Percentiles rank a stretch among this genome's conserved stretches.
Conservation (phyloP, 2,329 filamentous ascomycete genomes). For the Aspergillus spinulosporus region DNA sequence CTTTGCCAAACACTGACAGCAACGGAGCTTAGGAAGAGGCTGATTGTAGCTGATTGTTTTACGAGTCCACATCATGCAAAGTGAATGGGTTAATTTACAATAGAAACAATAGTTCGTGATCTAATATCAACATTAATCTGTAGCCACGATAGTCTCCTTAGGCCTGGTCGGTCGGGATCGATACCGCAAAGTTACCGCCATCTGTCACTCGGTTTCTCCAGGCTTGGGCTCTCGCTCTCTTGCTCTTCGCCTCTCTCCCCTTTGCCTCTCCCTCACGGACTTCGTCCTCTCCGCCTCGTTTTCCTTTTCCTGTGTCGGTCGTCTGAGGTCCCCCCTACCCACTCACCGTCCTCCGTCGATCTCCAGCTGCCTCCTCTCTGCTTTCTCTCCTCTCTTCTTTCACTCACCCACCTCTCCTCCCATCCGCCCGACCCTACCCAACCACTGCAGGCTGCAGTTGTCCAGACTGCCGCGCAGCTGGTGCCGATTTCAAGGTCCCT, state of each 20-base stretch:
- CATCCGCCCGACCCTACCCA: slow-evolving; percentile 17
- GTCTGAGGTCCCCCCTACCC: slow-evolving; percentile 21
- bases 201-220: no score
- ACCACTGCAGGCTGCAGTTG: slow-evolving; percentile 33
- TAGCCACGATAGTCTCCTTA: background rate
- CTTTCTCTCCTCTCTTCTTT: slow-evolving; percentile 23
- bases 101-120: background rate
- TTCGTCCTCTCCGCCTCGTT: slow-evolving; percentile 11
- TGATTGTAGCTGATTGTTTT: background rate
- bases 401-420: slow-evolving; percentile 22
- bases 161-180: no score
- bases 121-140: background rate
- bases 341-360: slow-evolving; percentile 17
- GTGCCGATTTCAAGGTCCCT: slow-evolving; percentile 1
- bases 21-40: background rate
- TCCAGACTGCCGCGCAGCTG: slow-evolving; percentile 34
- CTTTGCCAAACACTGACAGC: no score
- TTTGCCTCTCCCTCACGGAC: slow-evolving; percentile 18
- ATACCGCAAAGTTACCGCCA: background rate
- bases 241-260: slow-evolving; percentile 26
- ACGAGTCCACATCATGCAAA: background rate
- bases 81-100: background rate
- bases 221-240: slow-evolving; percentile 5
- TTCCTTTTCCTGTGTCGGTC: slow-evolving; percentile 17
- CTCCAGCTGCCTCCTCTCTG: slow-evolving; percentile 23